phyloP scores from a whole-genome alignment of 352 stramenopile genomes.

The Elongisporangium anandrum region DNA sequence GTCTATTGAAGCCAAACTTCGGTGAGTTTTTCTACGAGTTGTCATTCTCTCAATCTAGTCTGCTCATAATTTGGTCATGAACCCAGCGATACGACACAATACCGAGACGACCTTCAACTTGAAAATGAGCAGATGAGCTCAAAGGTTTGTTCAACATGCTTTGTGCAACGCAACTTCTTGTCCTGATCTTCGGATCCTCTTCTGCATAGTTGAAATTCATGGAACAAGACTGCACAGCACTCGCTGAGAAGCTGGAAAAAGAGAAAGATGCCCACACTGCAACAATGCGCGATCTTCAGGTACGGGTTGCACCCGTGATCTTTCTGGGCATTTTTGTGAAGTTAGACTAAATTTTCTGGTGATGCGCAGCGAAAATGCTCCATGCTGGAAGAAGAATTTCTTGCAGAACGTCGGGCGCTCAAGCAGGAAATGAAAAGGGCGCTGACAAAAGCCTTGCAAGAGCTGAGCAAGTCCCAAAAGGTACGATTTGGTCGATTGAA shows the following conservation, averaged over 20 bases:
- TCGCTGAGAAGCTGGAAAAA: conserved; percentile 53
- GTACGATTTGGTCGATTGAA: too few species aligned
- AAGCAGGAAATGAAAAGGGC: conserved; percentile 49
- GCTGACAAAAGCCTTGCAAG: conserved; percentile 54
- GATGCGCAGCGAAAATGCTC: conserved; percentile 32
- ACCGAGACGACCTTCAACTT: conserved; percentile 64
- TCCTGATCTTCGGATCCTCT: background rate
- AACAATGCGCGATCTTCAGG: conserved; percentile 41
- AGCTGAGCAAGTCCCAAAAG: conserved; percentile 64
- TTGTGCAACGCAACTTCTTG: background rate
- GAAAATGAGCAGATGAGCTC: conserved; percentile 59
- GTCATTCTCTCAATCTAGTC: background rate
- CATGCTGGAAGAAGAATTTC: conserved; percentile 34
- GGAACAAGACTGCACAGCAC: conserved; percentile 50
- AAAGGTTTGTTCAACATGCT: conserved; percentile 30
- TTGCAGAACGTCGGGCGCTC: conserved; percentile 25
- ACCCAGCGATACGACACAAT: conserved; percentile 47
- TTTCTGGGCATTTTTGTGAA: background rate
- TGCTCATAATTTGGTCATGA: background rate
- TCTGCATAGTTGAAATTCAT: conserved; percentile 53
- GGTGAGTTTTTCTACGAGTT: conserved; percentile 20
- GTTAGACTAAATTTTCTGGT: background rate
- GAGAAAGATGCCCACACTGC: conserved; percentile 48
- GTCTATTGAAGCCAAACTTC: conserved; percentile 63
- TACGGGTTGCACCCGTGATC: conserved; percentile 10